These are phyloP conservation scores for Dryadomyces quercivorus DNA, from an alignment of 2,329 filamentous ascomycete species.

Conservation along the genomic window DNA sequence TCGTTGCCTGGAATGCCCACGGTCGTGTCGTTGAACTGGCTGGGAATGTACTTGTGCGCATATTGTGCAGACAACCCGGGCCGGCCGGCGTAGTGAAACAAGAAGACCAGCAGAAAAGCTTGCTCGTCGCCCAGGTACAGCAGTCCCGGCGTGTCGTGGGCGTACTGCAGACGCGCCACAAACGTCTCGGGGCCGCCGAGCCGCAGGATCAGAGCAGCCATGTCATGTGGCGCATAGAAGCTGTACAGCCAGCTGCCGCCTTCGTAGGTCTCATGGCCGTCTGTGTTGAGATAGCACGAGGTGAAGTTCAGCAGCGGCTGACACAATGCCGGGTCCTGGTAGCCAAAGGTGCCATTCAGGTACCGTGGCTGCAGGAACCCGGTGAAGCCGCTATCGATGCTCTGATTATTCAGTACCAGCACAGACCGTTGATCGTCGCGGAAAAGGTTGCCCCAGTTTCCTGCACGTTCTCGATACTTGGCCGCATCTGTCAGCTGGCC, in stretches of 20 bases:
- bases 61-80: conserved; percentile 35
- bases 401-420: conserved; percentile 27
- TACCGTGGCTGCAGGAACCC: conserved; percentile 30
- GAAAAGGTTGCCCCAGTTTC: conserved; percentile 52
- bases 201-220: conserved; percentile 10
- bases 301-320: conserved; percentile 38
- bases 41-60: conserved; percentile 48
- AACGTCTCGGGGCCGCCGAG: conserved; percentile 17
- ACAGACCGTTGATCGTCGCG: conserved; percentile 38
- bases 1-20: conserved; percentile 51
- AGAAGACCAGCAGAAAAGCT: conserved; percentile 39
- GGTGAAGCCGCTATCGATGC: conserved; percentile 23
- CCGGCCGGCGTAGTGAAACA: conserved; percentile 49
- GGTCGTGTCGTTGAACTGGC: conserved; percentile 43
- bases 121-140: conserved; percentile 27
- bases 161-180: conserved; percentile 13
- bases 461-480: conserved; percentile 39
- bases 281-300: conserved; percentile 42
- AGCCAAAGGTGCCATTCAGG: conserved; percentile 27
- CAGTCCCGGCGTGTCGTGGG: conserved; percentile 16
- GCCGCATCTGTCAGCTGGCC: conserved; percentile 29
- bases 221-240: conserved; percentile 15
- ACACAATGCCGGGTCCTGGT: conserved; percentile 27
- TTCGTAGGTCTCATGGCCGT: conserved; percentile 60
- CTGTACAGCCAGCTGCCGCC: conserved; percentile 50